A percentile compares a stretch with the other conserved stretches of the same genome.
Conservation (phyloP, 116 monocot species). For the Posidonia oceanica region DNA sequence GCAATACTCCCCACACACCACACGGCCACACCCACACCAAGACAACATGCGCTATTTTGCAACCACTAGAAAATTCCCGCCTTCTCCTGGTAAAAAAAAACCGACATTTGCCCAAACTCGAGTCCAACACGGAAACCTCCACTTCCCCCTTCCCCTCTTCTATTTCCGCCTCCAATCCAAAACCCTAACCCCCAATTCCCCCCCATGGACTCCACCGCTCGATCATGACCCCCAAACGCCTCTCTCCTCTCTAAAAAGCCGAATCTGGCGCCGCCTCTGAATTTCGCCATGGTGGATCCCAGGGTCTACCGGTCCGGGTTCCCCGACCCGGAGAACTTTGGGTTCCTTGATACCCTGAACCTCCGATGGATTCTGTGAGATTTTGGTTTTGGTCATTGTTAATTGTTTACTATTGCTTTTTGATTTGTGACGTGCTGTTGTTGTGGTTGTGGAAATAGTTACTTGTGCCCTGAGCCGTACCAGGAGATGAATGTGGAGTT, state of each 20-base stretch:
- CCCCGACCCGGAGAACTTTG: slow-evolving; percentile 41
- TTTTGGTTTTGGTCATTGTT: background rate
- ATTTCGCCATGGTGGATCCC: slow-evolving; percentile 56
- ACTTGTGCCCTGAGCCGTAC: slow-evolving; percentile 27
- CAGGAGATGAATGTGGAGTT: slow-evolving; percentile 33
- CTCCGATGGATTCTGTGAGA: slow-evolving; percentile 41
- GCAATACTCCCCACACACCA: too few species aligned
- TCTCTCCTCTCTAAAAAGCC: background rate
- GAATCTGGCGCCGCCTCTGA: slow-evolving; percentile 37
- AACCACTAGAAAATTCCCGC: too few species aligned
- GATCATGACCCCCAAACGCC: background rate
- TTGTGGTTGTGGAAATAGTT: background rate
- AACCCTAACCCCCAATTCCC: background rate
- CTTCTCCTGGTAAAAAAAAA: too few species aligned
- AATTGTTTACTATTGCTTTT: background rate
- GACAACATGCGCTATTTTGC: too few species aligned
- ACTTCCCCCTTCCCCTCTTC: too few species aligned
- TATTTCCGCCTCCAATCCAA: too few species aligned
- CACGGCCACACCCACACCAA: too few species aligned
- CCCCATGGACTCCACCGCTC: background rate
- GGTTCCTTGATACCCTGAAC: slow-evolving; percentile 39
- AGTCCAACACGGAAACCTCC: too few species aligned
- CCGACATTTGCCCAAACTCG: too few species aligned
- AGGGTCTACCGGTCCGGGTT: slow-evolving; percentile 69
- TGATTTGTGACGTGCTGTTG: background rate